phyloP scores from a whole-genome alignment of 306 rosid genomes.

The Lathyrus sativus region DNA sequence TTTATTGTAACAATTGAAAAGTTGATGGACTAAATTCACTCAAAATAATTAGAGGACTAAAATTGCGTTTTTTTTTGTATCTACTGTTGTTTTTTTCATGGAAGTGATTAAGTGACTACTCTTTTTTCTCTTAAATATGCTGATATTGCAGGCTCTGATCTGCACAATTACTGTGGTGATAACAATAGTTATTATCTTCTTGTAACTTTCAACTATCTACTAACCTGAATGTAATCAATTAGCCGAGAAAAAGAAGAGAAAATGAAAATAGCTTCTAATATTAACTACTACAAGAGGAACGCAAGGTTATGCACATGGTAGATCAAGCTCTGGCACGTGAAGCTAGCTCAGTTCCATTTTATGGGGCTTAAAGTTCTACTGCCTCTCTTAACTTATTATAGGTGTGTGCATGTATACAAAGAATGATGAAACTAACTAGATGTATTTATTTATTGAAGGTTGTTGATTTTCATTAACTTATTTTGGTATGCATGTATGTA shows the following conservation, averaged over 20 bases:
- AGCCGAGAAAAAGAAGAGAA: not conserved
- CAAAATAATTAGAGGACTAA: not conserved
- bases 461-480: not conserved
- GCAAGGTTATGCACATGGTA: slow-evolving; percentile 27
- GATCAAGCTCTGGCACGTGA: slow-evolving; percentile 28
- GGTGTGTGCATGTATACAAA: slow-evolving; percentile 22
- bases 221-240: slow-evolving; percentile 32
- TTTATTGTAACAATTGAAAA: not conserved
- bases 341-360: slow-evolving; percentile 33
- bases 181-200: slow-evolving; percentile 37
- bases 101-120: slow-evolving; percentile 14
- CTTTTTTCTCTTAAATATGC: not conserved
- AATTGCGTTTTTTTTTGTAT: not conserved
- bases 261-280: not conserved
- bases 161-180: slow-evolving; percentile 57
- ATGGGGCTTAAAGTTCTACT: slow-evolving; percentile 13
- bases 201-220: slow-evolving; percentile 19
- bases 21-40: not conserved
- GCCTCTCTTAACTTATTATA: slow-evolving; percentile 20
- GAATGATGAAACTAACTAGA: slow-evolving; percentile 18
- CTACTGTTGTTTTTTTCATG: slow-evolving; percentile 1
- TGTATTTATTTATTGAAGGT: not conserved
- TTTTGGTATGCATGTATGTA: slow-evolving; percentile 22
- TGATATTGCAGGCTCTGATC: slow-evolving; percentile 63
- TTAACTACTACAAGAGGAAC: slow-evolving; percentile 26